Conservation (phyloP, 164 flowering plant species). For the Magnolia changhungtana region DNA sequence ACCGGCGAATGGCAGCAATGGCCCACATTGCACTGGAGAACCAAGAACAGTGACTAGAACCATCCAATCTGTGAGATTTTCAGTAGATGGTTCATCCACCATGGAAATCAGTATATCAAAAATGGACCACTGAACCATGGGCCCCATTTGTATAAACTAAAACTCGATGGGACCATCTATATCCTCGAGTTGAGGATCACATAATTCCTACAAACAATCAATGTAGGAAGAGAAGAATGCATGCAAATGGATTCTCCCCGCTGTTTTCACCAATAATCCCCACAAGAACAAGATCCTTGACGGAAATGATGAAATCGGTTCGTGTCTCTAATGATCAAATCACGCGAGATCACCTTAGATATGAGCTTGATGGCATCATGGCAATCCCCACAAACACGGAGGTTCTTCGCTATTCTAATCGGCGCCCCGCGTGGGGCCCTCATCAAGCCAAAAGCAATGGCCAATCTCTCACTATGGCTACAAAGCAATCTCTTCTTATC, state of each 20-base stretch:
- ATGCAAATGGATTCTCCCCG: background rate
- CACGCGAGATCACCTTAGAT: slow-evolving; percentile 3
- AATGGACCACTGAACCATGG: background rate
- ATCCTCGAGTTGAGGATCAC: no score
- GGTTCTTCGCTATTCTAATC: slow-evolving; percentile 10
- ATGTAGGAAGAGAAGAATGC: background rate
- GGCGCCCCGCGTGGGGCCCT: background rate
- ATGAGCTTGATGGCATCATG: slow-evolving; percentile 10
- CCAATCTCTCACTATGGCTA: slow-evolving; percentile 13
- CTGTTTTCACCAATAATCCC: slow-evolving; percentile 11
- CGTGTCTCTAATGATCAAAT: slow-evolving; percentile 11
- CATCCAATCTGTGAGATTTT: no score
- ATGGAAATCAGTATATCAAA: no score
- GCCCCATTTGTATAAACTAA: background rate
- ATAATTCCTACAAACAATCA: background rate
- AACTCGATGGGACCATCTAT: no score
- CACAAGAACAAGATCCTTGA: slow-evolving; percentile 7
- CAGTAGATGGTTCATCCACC: no score
- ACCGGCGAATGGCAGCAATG: no score
- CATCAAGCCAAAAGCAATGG: slow-evolving; percentile 10
- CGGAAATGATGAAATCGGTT: slow-evolving; percentile 9
- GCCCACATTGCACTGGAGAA: no score
- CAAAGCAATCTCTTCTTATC: slow-evolving; percentile 7
- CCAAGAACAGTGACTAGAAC: no score
- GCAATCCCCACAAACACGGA: slow-evolving; percentile 11